Evolutionary conservation across 2,329 filamentous ascomycete species (phyloP).

Genomic region (Macrophomina phaseolina): DNA sequence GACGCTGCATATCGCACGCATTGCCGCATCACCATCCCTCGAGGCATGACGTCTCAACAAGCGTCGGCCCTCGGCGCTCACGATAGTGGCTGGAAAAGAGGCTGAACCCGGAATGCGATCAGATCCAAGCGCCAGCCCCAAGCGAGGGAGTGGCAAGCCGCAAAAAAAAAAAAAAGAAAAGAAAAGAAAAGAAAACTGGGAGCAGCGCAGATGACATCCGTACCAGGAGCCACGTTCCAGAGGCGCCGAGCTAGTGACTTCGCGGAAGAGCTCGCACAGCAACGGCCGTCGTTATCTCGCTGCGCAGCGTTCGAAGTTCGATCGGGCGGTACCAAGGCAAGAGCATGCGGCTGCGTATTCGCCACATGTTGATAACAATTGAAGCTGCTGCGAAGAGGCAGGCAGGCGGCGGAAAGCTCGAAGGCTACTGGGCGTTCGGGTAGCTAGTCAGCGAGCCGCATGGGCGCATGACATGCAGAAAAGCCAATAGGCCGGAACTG

Average conservation of each 20-base stretch:
- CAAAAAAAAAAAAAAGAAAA: background rate
- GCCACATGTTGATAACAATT: background rate
- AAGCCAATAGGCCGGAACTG: background rate
- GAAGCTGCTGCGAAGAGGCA: background rate
- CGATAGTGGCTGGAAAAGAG: slow-evolving; percentile 1
- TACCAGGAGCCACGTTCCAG: background rate
- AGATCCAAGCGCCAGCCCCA: background rate
- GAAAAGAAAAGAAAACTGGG: too few relatives aligned
- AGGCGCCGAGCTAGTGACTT: background rate
- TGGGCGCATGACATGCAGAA: background rate
- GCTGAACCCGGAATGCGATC: slow-evolving; percentile 8
- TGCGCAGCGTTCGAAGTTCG: background rate
- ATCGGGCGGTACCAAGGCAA: background rate
- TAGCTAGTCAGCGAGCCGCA: background rate
- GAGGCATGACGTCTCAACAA: background rate
- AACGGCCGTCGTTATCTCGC: background rate
- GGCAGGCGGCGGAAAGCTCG: background rate
- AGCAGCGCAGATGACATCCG: background rate
- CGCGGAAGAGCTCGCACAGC: background rate
- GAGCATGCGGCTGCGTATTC: background rate
- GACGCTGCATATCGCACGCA: background rate
- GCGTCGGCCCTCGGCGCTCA: background rate
- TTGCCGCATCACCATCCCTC: background rate
- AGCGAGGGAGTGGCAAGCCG: background rate
- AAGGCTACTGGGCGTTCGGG: background rate